A percentile compares a stretch with the other conserved stretches of the same genome.
These are phyloP conservation scores for Microbotryum violaceum DNA, from an alignment of 1,284 basidiomycete species.

Conservation along the genomic window DNA sequence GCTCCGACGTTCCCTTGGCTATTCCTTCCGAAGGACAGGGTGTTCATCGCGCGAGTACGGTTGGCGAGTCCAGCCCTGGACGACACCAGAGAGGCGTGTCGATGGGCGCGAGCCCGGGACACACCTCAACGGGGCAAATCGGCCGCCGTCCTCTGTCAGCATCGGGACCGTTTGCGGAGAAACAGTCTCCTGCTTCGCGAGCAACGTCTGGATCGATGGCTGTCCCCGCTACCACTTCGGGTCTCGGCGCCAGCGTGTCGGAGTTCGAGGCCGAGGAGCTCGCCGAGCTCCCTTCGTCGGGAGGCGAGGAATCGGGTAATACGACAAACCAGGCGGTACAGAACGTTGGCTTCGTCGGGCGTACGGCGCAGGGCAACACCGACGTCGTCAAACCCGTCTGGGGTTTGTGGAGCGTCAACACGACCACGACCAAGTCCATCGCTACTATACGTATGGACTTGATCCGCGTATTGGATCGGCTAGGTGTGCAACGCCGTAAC, in stretches of 20 bases:
- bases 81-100: constrained; percentile 26
- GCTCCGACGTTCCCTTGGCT: constrained; percentile 30
- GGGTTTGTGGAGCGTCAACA: constrained; percentile 60
- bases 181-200: constrained; percentile 15
- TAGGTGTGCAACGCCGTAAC: constrained; percentile 89
- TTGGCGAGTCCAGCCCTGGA: constrained; percentile 30
- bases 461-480: constrained; percentile 75
- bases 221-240: too few species aligned
- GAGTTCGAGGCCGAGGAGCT: constrained; percentile 28
- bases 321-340: constrained; percentile 22
- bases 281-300: constrained; percentile 46
- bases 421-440: constrained; percentile 85
- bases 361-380: constrained; percentile 5
- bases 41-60: constrained; percentile 29
- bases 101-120: constrained; percentile 13
- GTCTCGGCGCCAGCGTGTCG: constrained; percentile 11
- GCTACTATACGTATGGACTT: constrained; percentile 74
- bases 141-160: too few species aligned
- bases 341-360: constrained; percentile 17
- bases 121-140: neutral
- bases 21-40: constrained; percentile 26
- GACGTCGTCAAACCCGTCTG: constrained; percentile 26
- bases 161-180: too few species aligned
- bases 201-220: constrained; percentile 26
- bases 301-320: constrained; percentile 15